These are phyloP conservation scores for Aureobasidium sp. DNA, from an alignment of 2,329 filamentous ascomycete genomes.

Conservation along the genomic window DNA sequence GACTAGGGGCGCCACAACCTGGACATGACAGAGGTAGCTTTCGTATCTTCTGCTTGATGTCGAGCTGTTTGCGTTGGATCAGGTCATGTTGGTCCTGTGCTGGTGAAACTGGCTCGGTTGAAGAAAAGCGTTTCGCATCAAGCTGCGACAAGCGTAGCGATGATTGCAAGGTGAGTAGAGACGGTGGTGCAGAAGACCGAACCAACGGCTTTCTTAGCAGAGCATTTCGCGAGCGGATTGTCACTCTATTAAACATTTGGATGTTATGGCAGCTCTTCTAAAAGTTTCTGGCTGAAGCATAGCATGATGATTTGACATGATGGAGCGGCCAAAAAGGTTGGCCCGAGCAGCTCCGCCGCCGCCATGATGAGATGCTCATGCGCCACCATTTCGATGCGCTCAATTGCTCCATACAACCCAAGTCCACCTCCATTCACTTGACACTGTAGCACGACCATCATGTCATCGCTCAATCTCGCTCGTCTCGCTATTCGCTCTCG, in stretches of 20 bases:
- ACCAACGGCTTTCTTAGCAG: not conserved
- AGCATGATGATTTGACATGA: not conserved
- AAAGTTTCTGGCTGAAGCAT: not conserved
- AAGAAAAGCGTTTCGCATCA: not conserved
- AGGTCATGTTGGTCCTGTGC: conserved; percentile 16
- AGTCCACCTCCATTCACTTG: too few relatives aligned
- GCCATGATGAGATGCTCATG: not conserved
- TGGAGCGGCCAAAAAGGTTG: conserved; percentile 7
- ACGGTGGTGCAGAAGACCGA: not conserved
- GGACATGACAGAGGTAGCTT: conserved; percentile 49
- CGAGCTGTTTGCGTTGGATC: conserved; percentile 16
- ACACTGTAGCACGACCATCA: not conserved
- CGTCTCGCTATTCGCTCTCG: conserved; percentile 13
- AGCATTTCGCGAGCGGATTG: not conserved
- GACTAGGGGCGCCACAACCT: conserved; percentile 56
- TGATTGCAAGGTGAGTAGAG: not conserved
- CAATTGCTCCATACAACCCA: not conserved
- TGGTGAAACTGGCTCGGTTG: not conserved
- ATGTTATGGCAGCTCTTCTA: not conserved
- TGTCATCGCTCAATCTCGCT: conserved; percentile 14
- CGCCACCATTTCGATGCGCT: not conserved
- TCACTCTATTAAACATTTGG: conserved; percentile 2
- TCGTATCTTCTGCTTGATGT: conserved; percentile 13
- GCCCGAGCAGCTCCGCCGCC: conserved; percentile 6
- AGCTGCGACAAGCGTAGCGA: not conserved